Conservation (phyloP, 2,329 filamentous ascomycete species). For the Neofusicoccum ribis region DNA sequence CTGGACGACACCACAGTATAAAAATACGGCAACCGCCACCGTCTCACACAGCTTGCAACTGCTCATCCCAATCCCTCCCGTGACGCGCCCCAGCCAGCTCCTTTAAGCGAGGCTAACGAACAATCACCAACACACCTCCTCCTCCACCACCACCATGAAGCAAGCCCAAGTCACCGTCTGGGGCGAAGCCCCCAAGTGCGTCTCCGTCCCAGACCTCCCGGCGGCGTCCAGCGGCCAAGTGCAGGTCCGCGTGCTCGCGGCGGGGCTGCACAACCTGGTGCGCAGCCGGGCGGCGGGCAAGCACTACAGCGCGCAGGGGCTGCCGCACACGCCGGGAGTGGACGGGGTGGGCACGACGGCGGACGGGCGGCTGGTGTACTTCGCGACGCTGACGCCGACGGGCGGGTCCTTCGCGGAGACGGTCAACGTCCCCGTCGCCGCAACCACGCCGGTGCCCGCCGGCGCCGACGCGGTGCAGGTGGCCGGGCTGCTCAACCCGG, state of each 20-base stretch:
- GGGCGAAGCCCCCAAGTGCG: conserved; percentile 37
- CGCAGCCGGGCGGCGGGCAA: conserved; percentile 53
- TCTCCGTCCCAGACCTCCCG: conserved; percentile 35
- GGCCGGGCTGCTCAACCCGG: conserved; percentile 58
- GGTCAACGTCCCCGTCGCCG: conserved; percentile 48
- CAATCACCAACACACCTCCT: no score
- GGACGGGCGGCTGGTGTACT: conserved; percentile 54
- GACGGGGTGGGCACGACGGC: conserved; percentile 54
- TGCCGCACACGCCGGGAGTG: conserved; percentile 55
- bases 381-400: conserved; percentile 41
- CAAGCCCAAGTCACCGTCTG: conserved; percentile 45
- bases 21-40: background rate
- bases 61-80: no score
- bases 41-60: no score
- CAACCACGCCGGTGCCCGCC: conserved; percentile 45
- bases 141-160: conserved; percentile 31
- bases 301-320: conserved; percentile 53
- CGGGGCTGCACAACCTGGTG: conserved; percentile 57
- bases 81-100: background rate
- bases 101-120: background rate
- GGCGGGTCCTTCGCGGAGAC: conserved; percentile 49
- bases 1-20: background rate
- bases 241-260: conserved; percentile 54
- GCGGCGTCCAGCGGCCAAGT: conserved; percentile 41
- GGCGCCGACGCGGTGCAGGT: conserved; percentile 51